phyloP scores from a whole-genome alignment of 768 basidiomycete species.

The Lactifluus volemus region DNA sequence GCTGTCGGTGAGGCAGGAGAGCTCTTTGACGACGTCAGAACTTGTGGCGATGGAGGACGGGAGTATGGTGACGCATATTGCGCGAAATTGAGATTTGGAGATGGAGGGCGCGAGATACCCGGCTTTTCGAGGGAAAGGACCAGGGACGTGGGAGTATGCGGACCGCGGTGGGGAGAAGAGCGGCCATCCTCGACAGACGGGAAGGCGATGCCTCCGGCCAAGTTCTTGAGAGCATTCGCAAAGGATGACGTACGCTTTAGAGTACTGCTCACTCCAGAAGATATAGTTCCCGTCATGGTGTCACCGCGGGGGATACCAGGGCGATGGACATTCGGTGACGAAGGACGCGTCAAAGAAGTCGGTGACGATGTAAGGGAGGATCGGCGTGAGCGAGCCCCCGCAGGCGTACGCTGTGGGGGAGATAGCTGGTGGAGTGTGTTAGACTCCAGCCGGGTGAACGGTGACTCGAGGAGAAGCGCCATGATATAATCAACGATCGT shows the following conservation, averaged over 20 bases:
- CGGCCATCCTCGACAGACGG: slow-evolving; percentile 51
- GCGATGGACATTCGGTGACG: slow-evolving; percentile 40
- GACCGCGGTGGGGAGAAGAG: slow-evolving; percentile 30
- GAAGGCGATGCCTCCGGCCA: slow-evolving; percentile 66
- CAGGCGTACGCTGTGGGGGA: slow-evolving; percentile 25
- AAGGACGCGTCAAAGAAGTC: slow-evolving; percentile 29
- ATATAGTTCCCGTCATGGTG: slow-evolving; percentile 51
- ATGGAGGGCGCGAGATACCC: slow-evolving; percentile 60
- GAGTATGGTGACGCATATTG: slow-evolving; percentile 74
- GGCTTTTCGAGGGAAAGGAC: slow-evolving; percentile 25
- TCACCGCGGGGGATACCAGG: slow-evolving; percentile 49
- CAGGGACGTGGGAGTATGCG: slow-evolving; percentile 22
- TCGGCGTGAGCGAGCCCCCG: slow-evolving; percentile 33
- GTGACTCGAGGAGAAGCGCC: slow-evolving; percentile 82
- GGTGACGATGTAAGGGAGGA: slow-evolving; percentile 47
- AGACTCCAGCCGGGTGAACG: slow-evolving; percentile 67
- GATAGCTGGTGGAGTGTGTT: slow-evolving; percentile 52
- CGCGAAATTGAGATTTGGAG: slow-evolving; percentile 70
- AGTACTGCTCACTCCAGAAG: slow-evolving; percentile 56
- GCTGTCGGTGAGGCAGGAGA: slow-evolving; percentile 26
- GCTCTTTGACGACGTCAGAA: slow-evolving; percentile 14
- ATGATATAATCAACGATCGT: slow-evolving; percentile 90
- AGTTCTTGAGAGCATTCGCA: slow-evolving; percentile 61
- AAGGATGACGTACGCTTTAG: slow-evolving; percentile 74
- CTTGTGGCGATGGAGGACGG: slow-evolving; percentile 37